Base-by-base conservation (phyloP, 768 basidiomycete genomes). In the Hygrocybe coccinea region DNA sequence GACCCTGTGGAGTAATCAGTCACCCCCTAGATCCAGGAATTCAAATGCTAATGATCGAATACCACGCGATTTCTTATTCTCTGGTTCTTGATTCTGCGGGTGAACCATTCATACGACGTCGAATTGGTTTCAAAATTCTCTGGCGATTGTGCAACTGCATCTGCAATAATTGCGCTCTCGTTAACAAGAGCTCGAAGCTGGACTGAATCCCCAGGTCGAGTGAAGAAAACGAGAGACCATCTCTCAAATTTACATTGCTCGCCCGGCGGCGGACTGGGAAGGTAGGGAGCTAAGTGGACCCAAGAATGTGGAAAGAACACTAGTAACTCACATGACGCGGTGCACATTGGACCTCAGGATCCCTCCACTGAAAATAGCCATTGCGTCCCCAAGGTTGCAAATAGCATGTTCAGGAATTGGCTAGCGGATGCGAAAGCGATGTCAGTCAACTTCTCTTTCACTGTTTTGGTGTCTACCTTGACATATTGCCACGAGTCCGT, bases 141-240 rank as follows among this genome's bases (percentile, higher is more conserved):
- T 15, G 73, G 68, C 5, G 76, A 72, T 2, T 64, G 62, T 7
- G 60, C 60, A 46, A 56, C 83, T 65, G 57, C 82, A 52, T 65
- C 68, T 0, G 80, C 78, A 14, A 87, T 77, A 2, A 79, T 54
- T 0, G 71, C 60, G 54, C 84, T 86, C 6, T 79, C 73, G 25
- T 82, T 76, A 0, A 72, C 67, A 5, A 86, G 68, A 2, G 85
- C 77, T 7, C 74, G 76, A 7, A 87, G 77, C 1, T 75, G 55
- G 36, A 77, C 69, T 1, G 74, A 72, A 63, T 85, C 77, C 6
- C 78, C 80, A 0, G 85, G 85, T 19, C 87, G 75, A 0, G 78
- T 82, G 69, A 88, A 87, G 68, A 79, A 88, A 0, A 85, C 85
- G 10, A 87, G 69, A 4, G 86, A 88, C 79, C 82, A 87, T 8